phyloP scores from a whole-genome alignment of 352 stramenopile genomes.

The Globisporangium cylindrosporum region DNA sequence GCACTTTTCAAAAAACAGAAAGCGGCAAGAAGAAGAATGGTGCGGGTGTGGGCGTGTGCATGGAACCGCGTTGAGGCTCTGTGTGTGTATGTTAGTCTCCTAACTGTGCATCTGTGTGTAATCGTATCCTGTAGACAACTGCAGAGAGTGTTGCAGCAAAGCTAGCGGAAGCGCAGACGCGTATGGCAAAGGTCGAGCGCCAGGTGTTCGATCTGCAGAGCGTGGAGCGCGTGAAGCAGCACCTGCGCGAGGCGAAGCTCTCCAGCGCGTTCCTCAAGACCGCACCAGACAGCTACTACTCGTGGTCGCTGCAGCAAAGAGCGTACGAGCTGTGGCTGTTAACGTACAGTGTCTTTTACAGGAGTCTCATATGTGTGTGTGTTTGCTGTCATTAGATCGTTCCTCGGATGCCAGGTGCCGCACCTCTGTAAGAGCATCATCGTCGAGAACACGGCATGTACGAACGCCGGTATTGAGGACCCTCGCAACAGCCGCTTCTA shows the following conservation, averaged over 20 bases:
- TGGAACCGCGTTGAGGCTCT: background rate
- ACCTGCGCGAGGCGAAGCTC: constrained; percentile 35
- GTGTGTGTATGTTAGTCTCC: background rate
- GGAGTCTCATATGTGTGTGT: background rate
- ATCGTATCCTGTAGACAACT: background rate
- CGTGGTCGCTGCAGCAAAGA: constrained; percentile 61
- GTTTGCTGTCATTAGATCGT: constrained; percentile 26
- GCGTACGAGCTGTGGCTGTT: constrained; percentile 28
- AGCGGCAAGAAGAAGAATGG: constrained; percentile 8
- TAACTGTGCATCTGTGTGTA: background rate
- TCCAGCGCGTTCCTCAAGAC: constrained; percentile 66
- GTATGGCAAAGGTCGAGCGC: constrained; percentile 15
- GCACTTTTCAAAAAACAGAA: background rate
- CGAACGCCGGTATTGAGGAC: constrained; percentile 50
- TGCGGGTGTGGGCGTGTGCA: background rate
- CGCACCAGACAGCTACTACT: constrained; percentile 69
- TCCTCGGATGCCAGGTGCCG: constrained; percentile 56
- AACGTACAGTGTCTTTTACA: background rate
- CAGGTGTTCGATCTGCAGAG: constrained; percentile 12
- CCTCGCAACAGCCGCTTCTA: constrained; percentile 77
- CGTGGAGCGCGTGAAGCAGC: constrained; percentile 19
- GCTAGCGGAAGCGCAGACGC: constrained; percentile 11
- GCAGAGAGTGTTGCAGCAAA: constrained; percentile 9
- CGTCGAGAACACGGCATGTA: constrained; percentile 83
- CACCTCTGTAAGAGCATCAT: constrained; percentile 91